Conservation (phyloP, 192 early-diverging fungal genomes). For the Lobosporangium transversale region DNA sequence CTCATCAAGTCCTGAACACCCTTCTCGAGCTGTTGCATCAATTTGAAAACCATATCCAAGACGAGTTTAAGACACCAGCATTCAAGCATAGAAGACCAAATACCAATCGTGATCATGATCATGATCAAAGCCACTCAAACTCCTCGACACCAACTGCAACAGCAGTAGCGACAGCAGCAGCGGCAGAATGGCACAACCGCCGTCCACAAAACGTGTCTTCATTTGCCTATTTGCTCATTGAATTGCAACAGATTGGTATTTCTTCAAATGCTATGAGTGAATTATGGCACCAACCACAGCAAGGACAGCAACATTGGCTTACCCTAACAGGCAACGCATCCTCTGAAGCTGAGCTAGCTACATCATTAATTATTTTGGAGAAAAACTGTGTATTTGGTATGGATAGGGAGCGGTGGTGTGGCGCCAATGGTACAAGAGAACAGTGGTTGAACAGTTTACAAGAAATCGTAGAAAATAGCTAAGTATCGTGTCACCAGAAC, state of each 20-base stretch:
- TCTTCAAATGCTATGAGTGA: conserved; percentile 14
- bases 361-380: conserved; percentile 23
- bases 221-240: conserved; percentile 41
- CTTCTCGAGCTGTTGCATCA: conserved; percentile 22
- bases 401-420: conserved; percentile 16
- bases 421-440: not conserved
- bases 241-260: conserved; percentile 34
- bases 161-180: too few species aligned
- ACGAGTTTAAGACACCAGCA: not conserved
- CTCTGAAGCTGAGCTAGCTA: conserved; percentile 23
- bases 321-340: conserved; percentile 27
- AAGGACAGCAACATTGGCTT: conserved; percentile 26
- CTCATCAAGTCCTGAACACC: not conserved
- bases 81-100: too few species aligned
- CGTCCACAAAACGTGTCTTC: conserved; percentile 22
- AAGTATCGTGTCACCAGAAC: too few species aligned
- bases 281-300: conserved; percentile 2
- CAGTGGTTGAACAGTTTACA: not conserved
- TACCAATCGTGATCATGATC: too few species aligned
- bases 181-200: not conserved
- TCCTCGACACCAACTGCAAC: not conserved
- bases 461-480: too few species aligned
- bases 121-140: not conserved
- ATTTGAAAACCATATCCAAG: conserved; percentile 21
- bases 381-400: conserved; percentile 17